Evolutionary conservation across 495 filamentous ascomycete genomes (phyloP).

Genomic region (Annulohypoxylon bovei): DNA sequence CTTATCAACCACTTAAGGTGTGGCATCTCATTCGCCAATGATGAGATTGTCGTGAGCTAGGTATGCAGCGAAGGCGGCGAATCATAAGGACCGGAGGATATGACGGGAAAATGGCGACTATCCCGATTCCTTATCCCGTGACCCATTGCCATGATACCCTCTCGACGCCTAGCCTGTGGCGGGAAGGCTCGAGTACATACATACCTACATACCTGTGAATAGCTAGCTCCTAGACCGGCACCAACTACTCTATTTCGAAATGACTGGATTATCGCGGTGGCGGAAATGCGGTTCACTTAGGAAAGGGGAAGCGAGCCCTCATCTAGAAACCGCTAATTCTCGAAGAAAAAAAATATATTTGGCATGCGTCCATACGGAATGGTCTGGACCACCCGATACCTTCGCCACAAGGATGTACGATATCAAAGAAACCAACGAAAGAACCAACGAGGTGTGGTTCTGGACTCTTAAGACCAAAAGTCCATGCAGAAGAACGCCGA

Average conservation of each 20-base stretch:
- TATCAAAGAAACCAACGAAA: background rate
- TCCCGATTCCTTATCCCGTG: slow-evolving; percentile 24
- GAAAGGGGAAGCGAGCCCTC: slow-evolving; percentile 25
- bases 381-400: slow-evolving; percentile 24
- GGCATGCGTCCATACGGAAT: background rate
- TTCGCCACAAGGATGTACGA: slow-evolving; percentile 6
- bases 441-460: slow-evolving; percentile 8
- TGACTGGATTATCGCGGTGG: slow-evolving; percentile 14
- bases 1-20: slow-evolving; percentile 9
- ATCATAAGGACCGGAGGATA: slow-evolving; percentile 18
- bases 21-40: slow-evolving; percentile 29
- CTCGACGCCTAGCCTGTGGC: slow-evolving; percentile 20
- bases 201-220: slow-evolving; percentile 9
- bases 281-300: slow-evolving; percentile 28
- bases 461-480: background rate
- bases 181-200: slow-evolving; percentile 4
- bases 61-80: slow-evolving; percentile 13
- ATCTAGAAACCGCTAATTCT: background rate
- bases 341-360: slow-evolving; percentile 10
- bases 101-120: slow-evolving; percentile 16
- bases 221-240: slow-evolving; percentile 9
- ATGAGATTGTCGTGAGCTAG: slow-evolving; percentile 14
- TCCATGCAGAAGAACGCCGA: background rate
- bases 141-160: slow-evolving; percentile 17
- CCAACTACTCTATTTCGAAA: background rate